A percentile compares a stretch with the other conserved stretches of the same genome.
Evolutionary conservation across 1,139 yeast species (phyloP).

Genomic region (Pichia sp.): DNA sequence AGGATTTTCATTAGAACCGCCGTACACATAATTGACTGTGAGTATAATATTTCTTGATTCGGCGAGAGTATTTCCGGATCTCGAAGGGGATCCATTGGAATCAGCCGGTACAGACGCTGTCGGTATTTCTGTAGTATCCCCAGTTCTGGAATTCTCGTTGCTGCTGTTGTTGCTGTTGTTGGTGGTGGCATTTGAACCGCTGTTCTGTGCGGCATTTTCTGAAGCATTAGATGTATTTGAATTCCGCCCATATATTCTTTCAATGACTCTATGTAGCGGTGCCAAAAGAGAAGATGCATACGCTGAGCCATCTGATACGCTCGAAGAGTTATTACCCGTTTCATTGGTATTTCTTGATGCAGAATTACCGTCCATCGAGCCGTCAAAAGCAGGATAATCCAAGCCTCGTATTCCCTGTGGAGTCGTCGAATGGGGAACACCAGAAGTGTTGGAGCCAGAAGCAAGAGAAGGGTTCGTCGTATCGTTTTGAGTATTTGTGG

Average conservation of each 20-base stretch:
- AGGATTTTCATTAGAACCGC: conserved; percentile 15
- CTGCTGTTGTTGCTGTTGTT: neutral
- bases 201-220: neutral
- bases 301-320: neutral
- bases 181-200: conserved; percentile 1
- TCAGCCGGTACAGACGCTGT: neutral
- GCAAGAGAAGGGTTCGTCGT: too few relatives aligned
- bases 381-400: conserved; percentile 28
- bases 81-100: neutral
- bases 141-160: neutral
- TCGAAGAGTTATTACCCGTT: neutral
- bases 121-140: neutral
- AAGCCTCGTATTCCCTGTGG: conserved; percentile 20
- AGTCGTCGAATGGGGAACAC: too few relatives aligned
- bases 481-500: too few relatives aligned
- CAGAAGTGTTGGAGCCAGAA: too few relatives aligned
- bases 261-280: neutral
- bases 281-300: neutral
- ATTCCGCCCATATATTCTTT: too few relatives aligned
- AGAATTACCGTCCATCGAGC: conserved; percentile 22
- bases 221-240: neutral
- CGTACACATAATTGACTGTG: conserved; percentile 31
- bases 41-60: conserved; percentile 29
- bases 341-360: conserved; percentile 14
- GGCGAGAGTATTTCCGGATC: neutral